These are phyloP conservation scores for Gyromitra esculenta DNA, from an alignment of 2,329 filamentous ascomycete species.

Conservation along the genomic window DNA sequence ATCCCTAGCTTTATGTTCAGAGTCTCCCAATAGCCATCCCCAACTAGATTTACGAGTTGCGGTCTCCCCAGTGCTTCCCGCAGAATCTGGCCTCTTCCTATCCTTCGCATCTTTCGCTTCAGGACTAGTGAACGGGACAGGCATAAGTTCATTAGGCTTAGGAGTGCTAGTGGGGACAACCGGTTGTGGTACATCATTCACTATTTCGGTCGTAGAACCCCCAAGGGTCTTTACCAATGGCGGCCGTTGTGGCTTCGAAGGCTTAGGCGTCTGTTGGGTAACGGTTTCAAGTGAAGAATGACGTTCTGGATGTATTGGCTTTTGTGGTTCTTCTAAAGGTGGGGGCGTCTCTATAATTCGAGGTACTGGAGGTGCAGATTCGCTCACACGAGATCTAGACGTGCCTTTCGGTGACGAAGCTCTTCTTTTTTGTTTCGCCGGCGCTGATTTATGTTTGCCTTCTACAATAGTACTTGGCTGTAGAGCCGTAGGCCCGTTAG, in stretches of 20 bases:
- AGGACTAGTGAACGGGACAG: conserved; percentile 26
- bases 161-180: not conserved
- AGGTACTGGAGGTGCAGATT: conserved; percentile 63
- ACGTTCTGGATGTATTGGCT: conserved; percentile 53
- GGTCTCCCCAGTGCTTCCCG: conserved; percentile 46
- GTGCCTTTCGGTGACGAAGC: conserved; percentile 50
- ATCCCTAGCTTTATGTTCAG: conserved; percentile 70
- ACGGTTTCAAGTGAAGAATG: conserved; percentile 51
- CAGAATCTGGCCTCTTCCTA: conserved; percentile 64
- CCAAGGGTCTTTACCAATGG: conserved; percentile 25
- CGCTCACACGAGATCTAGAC: conserved; percentile 50
- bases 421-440: conserved; percentile 56
- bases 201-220: conserved; percentile 31
- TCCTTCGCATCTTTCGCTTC: conserved; percentile 70
- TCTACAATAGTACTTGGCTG: conserved; percentile 13
- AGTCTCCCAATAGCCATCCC: conserved; percentile 76
- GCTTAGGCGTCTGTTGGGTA: conserved; percentile 20
- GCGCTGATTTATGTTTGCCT: conserved; percentile 51
- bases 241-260: conserved; percentile 36
- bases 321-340: conserved; percentile 60
- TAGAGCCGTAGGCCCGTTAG: not conserved
- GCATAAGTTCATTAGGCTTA: conserved; percentile 41
- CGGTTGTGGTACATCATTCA: conserved; percentile 17
- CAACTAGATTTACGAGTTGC: conserved; percentile 78
- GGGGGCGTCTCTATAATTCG: conserved; percentile 74